These are phyloP conservation scores for Juncus effusus DNA, from an alignment of 176 grass and related monocot genomes.

Conservation along the genomic window DNA sequence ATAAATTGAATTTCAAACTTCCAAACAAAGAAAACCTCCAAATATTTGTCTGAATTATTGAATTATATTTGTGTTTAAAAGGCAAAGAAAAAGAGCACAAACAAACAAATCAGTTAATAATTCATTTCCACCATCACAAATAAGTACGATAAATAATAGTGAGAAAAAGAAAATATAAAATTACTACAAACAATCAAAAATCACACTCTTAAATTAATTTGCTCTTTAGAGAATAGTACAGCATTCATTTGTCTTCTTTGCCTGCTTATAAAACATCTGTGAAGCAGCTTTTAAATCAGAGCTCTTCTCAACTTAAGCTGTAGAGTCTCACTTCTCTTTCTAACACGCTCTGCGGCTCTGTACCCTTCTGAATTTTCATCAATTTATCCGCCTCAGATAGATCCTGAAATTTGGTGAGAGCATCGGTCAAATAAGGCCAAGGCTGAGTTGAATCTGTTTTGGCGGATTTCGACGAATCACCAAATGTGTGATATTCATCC, in stretches of 20 bases:
- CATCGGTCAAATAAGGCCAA: constrained; percentile 65
- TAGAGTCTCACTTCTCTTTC: constrained; percentile 83
- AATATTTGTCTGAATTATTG: too few species aligned
- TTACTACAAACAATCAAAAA: not conserved
- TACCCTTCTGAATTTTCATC: constrained; percentile 87
- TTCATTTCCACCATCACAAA: constrained; percentile 20
- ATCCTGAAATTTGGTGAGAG: constrained; percentile 88
- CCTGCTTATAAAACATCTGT: constrained; percentile 99
- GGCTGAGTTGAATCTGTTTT: constrained; percentile 55
- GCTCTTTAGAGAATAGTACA: constrained; percentile 70
- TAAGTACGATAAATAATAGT: constrained; percentile 22
- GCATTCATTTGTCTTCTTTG: constrained; percentile 92
- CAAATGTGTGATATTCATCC: constrained; percentile 84
- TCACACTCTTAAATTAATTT: not conserved
- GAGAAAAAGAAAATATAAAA: constrained; percentile 7
- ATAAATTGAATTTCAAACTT: too few species aligned
- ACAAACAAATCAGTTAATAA: constrained; percentile 9
- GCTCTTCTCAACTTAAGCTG: constrained; percentile 98
- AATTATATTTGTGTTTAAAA: too few species aligned
- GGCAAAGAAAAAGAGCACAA: constrained; percentile 22
- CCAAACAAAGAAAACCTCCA: too few species aligned
- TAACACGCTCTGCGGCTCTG: constrained; percentile 91
- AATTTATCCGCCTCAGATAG: constrained; percentile 92
- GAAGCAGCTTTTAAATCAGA: constrained; percentile 94
- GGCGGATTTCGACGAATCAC: constrained; percentile 56